Conservation (phyloP, 148 eudicot species). For the Fagopyrum tataricum region DNA sequence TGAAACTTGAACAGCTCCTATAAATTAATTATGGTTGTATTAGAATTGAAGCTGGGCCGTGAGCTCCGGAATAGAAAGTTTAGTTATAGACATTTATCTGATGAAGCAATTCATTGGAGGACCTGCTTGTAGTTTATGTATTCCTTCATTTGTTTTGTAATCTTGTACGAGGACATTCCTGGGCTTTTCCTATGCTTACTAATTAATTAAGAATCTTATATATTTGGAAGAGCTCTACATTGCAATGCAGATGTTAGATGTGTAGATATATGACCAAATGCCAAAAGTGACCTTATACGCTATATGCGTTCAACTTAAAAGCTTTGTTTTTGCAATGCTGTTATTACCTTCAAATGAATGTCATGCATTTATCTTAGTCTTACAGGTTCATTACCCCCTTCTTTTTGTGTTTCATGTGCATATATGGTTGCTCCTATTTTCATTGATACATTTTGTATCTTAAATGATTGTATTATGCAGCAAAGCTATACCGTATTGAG, state of each 20-base stretch:
- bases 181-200: not conserved
- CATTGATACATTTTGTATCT: not conserved
- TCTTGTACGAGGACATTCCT: not conserved
- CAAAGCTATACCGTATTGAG: conserved; percentile 15
- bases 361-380: not conserved
- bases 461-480: conserved; percentile 1
- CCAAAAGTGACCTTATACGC: not conserved
- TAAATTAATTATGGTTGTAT: not conserved
- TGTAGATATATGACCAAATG: not conserved
- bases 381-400: not conserved
- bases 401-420: not conserved
- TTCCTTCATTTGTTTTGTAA: not conserved
- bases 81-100: not conserved
- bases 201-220: not conserved
- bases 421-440: not conserved
- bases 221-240: not conserved
- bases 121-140: not conserved
- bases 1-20: not conserved
- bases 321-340: not conserved
- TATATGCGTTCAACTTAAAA: not conserved
- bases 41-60: not conserved
- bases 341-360: not conserved
- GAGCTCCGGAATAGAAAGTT: not conserved
- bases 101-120: not conserved
- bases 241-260: not conserved